Base-by-base conservation (phyloP, 306 rosid species). In the Trifolium fragiferum region DNA sequence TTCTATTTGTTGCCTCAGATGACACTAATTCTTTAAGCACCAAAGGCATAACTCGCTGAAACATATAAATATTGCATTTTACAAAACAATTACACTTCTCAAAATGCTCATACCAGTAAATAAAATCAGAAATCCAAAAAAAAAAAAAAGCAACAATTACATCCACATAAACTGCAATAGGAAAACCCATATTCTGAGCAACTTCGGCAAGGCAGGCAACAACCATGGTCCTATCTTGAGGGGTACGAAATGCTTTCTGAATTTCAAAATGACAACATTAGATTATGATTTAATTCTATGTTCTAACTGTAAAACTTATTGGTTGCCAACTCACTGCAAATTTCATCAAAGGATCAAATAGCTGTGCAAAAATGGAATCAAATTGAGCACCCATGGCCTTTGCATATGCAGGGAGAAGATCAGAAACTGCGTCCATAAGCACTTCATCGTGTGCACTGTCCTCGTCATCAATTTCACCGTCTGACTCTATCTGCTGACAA, bases 191-290 rank as follows among this genome's bases (percentile, higher is more conserved):
- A 88, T 92, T 87, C 84, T 89, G 96, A 80, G 99, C 97, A 70
- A 95, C 97, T 86, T 95, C 99, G 41, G 99, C 99, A 58, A 95
- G 98, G 91, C 97, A 90, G 77, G 99, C 99, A 70, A 95, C 96
- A 59, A 95, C 99, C 99, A 95, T 95, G 72, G 99, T 95, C 80
- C 90, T 87, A 80, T 95, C 99, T 84, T 95, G 93, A 49, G 87
- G 85, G 18, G 99, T 96, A 3, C 89, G 97, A 33, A 90, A 85
- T 58, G 96, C 89, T 92, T 84, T 95, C 99, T 95, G 97, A 76
- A 86, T 32, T 78, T 66, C 32, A 66, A 82, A 89, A 41, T 44
- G 33, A 81, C 51, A 55, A 76, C 21, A 79, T 68, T 35, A 78
- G 51, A 51, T 74, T 70, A 60, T 66, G 61, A 49, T 73, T 46